Conservation (phyloP, 495 filamentous ascomycete species). For the Delitschia confertaspora region DNA sequence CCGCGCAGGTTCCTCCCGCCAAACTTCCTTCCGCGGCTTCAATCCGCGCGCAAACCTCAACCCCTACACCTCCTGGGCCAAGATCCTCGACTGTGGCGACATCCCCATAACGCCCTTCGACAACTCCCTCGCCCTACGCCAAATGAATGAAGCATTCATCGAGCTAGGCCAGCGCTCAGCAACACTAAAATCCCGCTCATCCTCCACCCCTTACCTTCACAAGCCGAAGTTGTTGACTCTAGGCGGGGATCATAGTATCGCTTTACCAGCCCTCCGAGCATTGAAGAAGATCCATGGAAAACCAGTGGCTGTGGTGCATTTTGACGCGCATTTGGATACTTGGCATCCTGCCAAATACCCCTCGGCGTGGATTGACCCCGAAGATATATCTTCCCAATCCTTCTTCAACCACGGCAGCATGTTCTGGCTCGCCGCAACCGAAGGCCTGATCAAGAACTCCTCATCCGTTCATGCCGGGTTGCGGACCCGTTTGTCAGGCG, state of each 20-base stretch:
- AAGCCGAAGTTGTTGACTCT: conserved; percentile 66
- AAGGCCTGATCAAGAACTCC: conserved; percentile 59
- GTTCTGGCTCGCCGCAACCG: conserved; percentile 73
- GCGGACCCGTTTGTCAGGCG: conserved; percentile 60
- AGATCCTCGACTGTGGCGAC: conserved; percentile 71
- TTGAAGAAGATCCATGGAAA: conserved; percentile 59
- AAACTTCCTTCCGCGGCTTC: conserved; percentile 55
- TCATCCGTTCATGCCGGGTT: conserved; percentile 71
- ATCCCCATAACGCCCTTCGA: conserved; percentile 74
- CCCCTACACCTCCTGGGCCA: conserved; percentile 65
- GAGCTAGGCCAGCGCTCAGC: conserved; percentile 51
- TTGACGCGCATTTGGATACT: conserved; percentile 67
- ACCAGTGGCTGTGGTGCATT: conserved; percentile 71
- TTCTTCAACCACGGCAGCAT: conserved; percentile 78
- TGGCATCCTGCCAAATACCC: conserved; percentile 77
- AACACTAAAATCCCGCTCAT: conserved; percentile 31
- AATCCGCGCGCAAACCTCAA: conserved; percentile 71
- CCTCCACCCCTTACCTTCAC: conserved; percentile 28
- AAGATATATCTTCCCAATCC: conserved; percentile 48
- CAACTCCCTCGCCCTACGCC: conserved; percentile 62
- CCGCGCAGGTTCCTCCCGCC: conserved; percentile 45
- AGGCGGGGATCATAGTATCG: conserved; percentile 74
- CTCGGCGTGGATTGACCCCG: conserved; percentile 51
- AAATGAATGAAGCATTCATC: conserved; percentile 69
- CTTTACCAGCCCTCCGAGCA: conserved; percentile 65